Conservation (phyloP, 2,329 filamentous ascomycete genomes). For the Ramichloridium luteum region DNA sequence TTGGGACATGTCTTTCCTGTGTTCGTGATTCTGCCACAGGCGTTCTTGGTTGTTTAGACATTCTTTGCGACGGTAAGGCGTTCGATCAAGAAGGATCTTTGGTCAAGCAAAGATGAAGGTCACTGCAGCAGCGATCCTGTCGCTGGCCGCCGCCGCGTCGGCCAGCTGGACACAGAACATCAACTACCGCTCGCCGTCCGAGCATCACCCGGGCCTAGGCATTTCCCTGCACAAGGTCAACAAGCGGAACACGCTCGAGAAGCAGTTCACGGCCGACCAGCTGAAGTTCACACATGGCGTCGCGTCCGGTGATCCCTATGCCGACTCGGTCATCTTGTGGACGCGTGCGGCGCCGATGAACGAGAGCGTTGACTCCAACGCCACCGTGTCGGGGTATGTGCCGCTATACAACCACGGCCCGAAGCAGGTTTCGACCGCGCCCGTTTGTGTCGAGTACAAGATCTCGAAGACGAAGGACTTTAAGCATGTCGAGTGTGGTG, state of each 20-base stretch:
- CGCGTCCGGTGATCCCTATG: conserved; percentile 33
- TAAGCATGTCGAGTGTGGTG: conserved; percentile 39
- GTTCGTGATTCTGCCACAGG: no score
- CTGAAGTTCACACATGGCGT: conserved; percentile 51
- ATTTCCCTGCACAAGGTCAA: conserved; percentile 52
- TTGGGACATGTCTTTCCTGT: no score
- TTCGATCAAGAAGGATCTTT: no score
- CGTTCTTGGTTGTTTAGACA: no score
- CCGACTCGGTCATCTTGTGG: conserved; percentile 31
- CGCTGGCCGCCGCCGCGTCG: conserved; percentile 13
- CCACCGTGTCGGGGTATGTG: conserved; percentile 45
- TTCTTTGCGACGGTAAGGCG: no score
- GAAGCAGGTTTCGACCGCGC: conserved; percentile 45
- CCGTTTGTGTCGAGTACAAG: conserved; percentile 56
- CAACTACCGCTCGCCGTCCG: conserved; percentile 56
- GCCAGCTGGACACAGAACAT: conserved; percentile 38
- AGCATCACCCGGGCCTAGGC: conserved; percentile 48
- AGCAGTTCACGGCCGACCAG: conserved; percentile 32
- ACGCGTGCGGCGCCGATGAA: conserved; percentile 23
- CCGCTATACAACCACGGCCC: conserved; percentile 43
- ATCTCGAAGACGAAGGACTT: conserved; percentile 41
- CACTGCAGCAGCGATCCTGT: conserved; percentile 8
- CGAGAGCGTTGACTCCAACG: conserved; percentile 29
- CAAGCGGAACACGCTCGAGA: conserved; percentile 38
- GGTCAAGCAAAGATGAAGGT: conserved; percentile 14